Base-by-base conservation (phyloP, 352 stramenopile species). In the Plasmopara halstedii region DNA sequence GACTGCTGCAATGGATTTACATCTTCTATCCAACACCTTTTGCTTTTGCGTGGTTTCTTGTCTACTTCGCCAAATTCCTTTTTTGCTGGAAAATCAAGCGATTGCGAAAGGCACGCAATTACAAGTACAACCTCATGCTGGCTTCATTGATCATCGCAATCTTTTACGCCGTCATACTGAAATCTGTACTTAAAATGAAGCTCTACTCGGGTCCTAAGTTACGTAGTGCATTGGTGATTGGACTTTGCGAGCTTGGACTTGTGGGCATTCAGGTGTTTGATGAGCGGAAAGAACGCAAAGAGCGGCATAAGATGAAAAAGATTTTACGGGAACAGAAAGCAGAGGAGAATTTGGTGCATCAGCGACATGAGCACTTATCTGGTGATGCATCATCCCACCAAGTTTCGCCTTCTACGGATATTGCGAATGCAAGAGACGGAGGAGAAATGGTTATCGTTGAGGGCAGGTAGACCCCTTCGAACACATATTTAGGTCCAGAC, bases 1-100 rank as follows among this genome's bases (percentile, higher is more conserved):
- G 67, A 6, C 55, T 88, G 42, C 59, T 88, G 32, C 62, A 74
- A 55, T 88, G 68, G 66, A 70, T 88, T 42, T 88, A 88, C 54
- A 50, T 70, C 6, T 83, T 86, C 51, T 81, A 84, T 43, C 77
- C 77, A 21, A 81, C 76, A 40, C 76, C 76, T n/a, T 57, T 83
- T 19, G 47, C 48, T n/a, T 67, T 78, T 34, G 71, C 71, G 4
- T 88, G 76, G 76, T 70, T 85, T 42, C 52, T 88, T 32, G 76
- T 88, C 21, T 88, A 88, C 58, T 86, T 88, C 53, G 73, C 64
- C 47, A 85, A 88, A 61, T 88, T 88, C 40, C 58, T 88, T 48
- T 85, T 79, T 38, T 74, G 71, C 62, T 79, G 65, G 58, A 70
- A 72, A 51, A 86, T 88, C 58, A 85, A 88, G 48, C 71, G 73